phyloP scores from a whole-genome alignment of 1,139 yeast species.

The Geotrichum bryndzae region DNA sequence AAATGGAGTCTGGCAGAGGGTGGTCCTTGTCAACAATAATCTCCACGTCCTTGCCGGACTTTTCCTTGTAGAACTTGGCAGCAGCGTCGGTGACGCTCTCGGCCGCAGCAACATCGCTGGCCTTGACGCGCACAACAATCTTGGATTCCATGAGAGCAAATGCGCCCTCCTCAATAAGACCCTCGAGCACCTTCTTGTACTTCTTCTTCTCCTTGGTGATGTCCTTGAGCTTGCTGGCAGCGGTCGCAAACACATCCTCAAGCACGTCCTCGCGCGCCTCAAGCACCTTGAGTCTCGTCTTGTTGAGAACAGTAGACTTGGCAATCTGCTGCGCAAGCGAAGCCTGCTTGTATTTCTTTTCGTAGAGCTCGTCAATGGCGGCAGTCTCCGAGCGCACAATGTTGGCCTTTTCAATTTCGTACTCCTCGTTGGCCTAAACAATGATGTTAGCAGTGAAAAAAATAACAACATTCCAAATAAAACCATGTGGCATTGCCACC shows the following conservation, averaged over 20 bases:
- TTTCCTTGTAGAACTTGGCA: conserved; percentile 54
- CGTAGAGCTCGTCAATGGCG: conserved; percentile 75
- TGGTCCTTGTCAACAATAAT: conserved; percentile 48
- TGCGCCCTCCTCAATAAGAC: conserved; percentile 19
- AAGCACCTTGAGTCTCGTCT: conserved; percentile 89
- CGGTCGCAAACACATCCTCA: conserved; percentile 1
- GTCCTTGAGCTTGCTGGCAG: conserved; percentile 30
- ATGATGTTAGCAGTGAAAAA: not conserved
- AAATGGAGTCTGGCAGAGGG: conserved; percentile 52
- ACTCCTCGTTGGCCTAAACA: conserved; percentile 81
- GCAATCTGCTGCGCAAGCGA: conserved; percentile 90
- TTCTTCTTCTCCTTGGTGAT: conserved; percentile 59
- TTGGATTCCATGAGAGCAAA: conserved; percentile 65
- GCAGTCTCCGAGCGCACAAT: conserved; percentile 90
- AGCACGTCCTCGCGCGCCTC: conserved; percentile 41
- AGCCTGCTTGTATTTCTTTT: conserved; percentile 83
- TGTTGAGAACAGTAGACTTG: conserved; percentile 90
- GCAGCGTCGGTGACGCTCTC: conserved; percentile 60
- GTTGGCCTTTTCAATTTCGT: conserved; percentile 93
- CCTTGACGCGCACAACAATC: conserved; percentile 44
- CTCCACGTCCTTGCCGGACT: conserved; percentile 31
- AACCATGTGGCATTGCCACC: not conserved
- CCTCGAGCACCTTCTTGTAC: conserved; percentile 77
- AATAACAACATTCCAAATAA: not conserved
- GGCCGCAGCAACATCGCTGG: conserved; percentile 41